Base-by-base conservation (phyloP, 2,329 filamentous ascomycete genomes). In the Thielaviopsis euricoi region DNA sequence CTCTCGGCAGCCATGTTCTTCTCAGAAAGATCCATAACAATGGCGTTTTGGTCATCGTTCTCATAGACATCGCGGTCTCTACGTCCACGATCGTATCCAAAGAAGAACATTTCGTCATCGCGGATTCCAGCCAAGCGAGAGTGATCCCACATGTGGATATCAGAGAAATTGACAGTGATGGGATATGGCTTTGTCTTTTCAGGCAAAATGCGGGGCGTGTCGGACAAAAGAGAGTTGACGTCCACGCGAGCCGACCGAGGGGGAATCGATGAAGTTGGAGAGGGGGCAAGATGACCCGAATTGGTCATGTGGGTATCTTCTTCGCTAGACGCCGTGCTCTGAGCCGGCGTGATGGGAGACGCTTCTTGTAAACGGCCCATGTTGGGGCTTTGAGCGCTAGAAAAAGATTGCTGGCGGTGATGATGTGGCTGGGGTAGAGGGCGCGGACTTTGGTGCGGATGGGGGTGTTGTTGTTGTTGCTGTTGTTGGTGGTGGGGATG, bases 21-120 rank as follows among this genome's bases (percentile, higher is more conserved):
- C 15, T 40, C 29, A 6, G 58, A 56, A 21, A 60, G 56, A 69
- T 71, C 52, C 69, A 68, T 52, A 69, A 76, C 76, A 46, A 90
- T 82, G 17, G 86, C 85, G 54, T 78, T 78, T 29, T 72, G 70
- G 63, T 91, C 87, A 64, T 89, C 80, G 63, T 90, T 90, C 55
- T 76, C 79, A 26, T 81, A 80, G 1, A 86, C 71, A 64, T 91
- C 87, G 21, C 80, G 70, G 68, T 91, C 87, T 10, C 77, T 76
- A 61, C 81, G 74, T 0, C 87, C 87, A 58, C 80, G 74, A 65
- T 91, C 87, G 60, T 86, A 78, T 6, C 87, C 87, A 66, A 86
- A 89, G 50, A 75, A 79, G 6, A 70, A 76, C 40, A 70, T 69
- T 62, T 73, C 65, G 60, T 71, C 62, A 60, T 63, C n/a, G 9